Evolutionary conservation across 1,139 yeast genomes (phyloP).

Genomic region (Suhomyces coccinellae): DNA sequence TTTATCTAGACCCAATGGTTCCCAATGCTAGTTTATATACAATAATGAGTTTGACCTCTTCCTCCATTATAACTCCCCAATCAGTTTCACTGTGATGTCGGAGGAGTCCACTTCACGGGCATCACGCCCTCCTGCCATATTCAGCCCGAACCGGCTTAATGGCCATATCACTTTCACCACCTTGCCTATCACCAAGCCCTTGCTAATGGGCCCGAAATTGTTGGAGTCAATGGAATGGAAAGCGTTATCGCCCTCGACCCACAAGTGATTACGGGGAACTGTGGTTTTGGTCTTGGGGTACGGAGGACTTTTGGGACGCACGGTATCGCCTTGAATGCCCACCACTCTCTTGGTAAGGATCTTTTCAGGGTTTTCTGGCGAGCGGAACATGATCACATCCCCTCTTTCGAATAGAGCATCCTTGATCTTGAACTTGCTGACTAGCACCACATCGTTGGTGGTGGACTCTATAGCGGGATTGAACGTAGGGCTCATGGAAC

Average conservation of each 20-base stretch:
- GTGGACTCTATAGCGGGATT: constrained; percentile 61
- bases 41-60: background rate
- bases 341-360: constrained; percentile 75
- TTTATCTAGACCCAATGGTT: too few species aligned
- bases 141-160: constrained; percentile 48
- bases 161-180: constrained; percentile 73
- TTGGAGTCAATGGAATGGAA: constrained; percentile 83
- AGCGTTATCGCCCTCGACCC: constrained; percentile 95
- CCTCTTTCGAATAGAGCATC: constrained; percentile 52
- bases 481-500: constrained; percentile 87
- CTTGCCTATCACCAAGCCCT: constrained; percentile 74
- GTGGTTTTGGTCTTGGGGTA: constrained; percentile 63
- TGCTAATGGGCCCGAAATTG: constrained; percentile 80
- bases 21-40: background rate
- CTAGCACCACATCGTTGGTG: constrained; percentile 64
- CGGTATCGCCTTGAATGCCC: constrained; percentile 70
- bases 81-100: constrained; percentile 7
- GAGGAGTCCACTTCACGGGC: constrained; percentile 20
- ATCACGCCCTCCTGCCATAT: constrained; percentile 44
- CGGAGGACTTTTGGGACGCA: constrained; percentile 55
- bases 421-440: constrained; percentile 64
- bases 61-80: constrained; percentile 7
- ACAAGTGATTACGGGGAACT: constrained; percentile 77
- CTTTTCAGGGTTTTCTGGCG: constrained; percentile 76
- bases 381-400: constrained; percentile 74